Percentiles rank a stretch among this genome's conserved stretches.
Evolutionary conservation across 345 rosid genomes (phyloP).

Genomic region (Eucalyptus cloeziana): DNA sequence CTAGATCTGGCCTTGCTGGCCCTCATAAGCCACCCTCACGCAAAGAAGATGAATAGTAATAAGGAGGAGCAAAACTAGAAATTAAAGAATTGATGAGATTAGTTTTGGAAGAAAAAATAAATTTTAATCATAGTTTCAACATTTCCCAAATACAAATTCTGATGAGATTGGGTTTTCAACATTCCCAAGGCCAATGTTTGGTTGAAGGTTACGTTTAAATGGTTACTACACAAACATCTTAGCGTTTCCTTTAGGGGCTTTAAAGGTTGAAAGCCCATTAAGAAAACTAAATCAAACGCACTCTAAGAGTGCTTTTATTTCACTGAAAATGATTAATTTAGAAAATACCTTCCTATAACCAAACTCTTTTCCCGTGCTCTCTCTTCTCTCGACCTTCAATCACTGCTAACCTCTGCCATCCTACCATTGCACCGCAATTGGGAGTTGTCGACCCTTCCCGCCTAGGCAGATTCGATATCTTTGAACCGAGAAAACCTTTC

Average conservation of each 20-base stretch:
- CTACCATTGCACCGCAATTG: not conserved
- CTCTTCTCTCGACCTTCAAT: not conserved
- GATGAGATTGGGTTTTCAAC: too few species aligned
- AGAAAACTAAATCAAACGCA: too few species aligned
- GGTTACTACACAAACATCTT: too few species aligned
- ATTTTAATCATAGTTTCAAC: not conserved
- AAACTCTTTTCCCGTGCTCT: not conserved
- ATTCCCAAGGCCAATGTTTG: too few species aligned
- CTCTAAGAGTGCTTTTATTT: not conserved
- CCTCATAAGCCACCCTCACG: fast-evolving
- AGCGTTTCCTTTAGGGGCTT: too few species aligned
- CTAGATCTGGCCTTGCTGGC: not conserved
- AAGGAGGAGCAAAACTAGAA: not conserved
- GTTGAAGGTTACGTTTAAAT: too few species aligned
- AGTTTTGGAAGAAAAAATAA: too few species aligned
- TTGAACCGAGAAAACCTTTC: not conserved
- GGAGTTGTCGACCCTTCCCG: not conserved
- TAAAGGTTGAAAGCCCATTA: too few species aligned
- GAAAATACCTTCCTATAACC: not conserved
- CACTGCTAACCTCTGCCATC: not conserved
- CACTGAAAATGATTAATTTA: not conserved
- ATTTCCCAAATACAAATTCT: too few species aligned
- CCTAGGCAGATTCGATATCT: not conserved
- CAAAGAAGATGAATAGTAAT: too few species aligned
- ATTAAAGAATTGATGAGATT: too few species aligned